Evolutionary conservation across 768 basidiomycete species (phyloP), one percentile per base, ranked within the genome.

Genomic region (Boletus rufocinnamomeus): DNA sequence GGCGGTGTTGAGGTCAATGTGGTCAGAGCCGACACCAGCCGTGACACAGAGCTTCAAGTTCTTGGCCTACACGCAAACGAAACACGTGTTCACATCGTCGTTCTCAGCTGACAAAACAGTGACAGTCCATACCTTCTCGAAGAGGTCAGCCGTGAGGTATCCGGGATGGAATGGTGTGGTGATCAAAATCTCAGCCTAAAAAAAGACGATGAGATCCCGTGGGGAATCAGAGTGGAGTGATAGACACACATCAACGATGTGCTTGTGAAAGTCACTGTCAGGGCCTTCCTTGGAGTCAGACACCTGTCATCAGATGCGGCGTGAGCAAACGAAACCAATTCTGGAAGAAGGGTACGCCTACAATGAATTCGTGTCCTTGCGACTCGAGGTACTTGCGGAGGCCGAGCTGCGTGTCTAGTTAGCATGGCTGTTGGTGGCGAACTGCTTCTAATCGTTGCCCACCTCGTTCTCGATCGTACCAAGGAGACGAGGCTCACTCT

Each of bases 21-120:
- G 92, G 76, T 95, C 94, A 21, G 89, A 92, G 13, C 93, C 91
- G 48, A 94, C 92, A 72, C 91, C 92, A 58, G 93, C 94, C 25
- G 94, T 97, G 68, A 95, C 82, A 68, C 89, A 91, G 56, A 95
- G 71, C 76, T 93, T 95, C 60, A 97, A 83, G 65, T 95, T 94
- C 75, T 89, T 88, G 34, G 94, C 92, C 83, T 92, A 55, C 28
- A n/a, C 70, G 16, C 41, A 50, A 34, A 44, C 7, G 23, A 30
- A n/a, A 59, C 5, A 45, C 7, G 14, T 3, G 32, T 59, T 56
- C 56, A 61, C 19, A 57, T 43, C 21, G 21, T 16, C 40, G 16
- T 37, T 50, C 45, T 41, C 50, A 35, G 61, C 38, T 54, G 27
- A 50, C 46, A 41, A 56, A 48, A 55, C 46, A 34, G 21, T 17